A percentile compares a stretch with the other conserved stretches of the same genome.
These are phyloP conservation scores for Lactifluus pinguis DNA, from an alignment of 768 basidiomycete genomes.

Conservation along the genomic window DNA sequence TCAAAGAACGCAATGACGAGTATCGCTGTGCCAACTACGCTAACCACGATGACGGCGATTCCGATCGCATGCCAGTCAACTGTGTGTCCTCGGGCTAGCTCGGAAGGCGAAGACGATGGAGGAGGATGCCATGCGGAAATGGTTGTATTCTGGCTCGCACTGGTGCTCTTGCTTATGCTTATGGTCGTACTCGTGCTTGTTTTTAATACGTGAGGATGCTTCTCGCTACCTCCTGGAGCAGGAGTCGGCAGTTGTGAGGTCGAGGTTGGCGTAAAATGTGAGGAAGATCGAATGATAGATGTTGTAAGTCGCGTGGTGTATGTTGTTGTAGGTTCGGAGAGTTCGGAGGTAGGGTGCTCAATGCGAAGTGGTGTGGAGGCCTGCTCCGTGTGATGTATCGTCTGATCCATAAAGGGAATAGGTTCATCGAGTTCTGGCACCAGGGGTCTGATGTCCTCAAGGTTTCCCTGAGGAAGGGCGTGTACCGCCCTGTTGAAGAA, in stretches of 20 bases:
- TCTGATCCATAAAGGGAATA: neutral
- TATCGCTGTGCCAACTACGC: constrained; percentile 44
- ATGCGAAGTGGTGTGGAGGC: constrained; percentile 8
- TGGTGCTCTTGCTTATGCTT: neutral
- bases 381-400: constrained; percentile 13
- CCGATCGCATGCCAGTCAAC: constrained; percentile 63
- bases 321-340: neutral
- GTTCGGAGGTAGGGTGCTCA: neutral
- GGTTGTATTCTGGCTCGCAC: neutral
- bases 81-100: constrained; percentile 8
- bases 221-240: neutral
- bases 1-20: constrained; percentile 62
- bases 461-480: constrained; percentile 7
- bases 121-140: neutral
- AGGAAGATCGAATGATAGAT: neutral
- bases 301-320: neutral
- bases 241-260: neutral
- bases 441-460: constrained; percentile 2
- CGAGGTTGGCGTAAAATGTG: neutral
- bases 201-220: neutral
- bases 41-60: constrained; percentile 55
- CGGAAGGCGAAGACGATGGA: neutral
- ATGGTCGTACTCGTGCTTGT: neutral
- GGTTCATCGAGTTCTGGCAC: constrained; percentile 6
- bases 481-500: neutral